These are phyloP conservation scores for Polygonum aviculare DNA, from an alignment of 148 eudicot species.

Conservation along the genomic window DNA sequence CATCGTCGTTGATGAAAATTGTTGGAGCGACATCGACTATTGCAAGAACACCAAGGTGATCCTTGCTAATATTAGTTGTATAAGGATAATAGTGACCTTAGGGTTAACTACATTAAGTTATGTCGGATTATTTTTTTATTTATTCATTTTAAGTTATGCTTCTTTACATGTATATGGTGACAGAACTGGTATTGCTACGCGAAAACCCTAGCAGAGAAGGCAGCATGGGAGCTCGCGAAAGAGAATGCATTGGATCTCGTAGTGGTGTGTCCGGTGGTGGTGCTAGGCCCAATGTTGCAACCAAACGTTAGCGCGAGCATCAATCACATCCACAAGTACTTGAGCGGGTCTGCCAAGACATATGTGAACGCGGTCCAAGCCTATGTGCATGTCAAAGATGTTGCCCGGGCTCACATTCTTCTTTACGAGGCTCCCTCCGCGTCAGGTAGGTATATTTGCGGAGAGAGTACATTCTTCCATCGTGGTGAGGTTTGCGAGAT, in stretches of 20 bases:
- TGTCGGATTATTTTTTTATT: too few relatives aligned
- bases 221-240: slow-evolving; percentile 69
- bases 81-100: not conserved
- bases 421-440: slow-evolving; percentile 60
- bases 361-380: slow-evolving; percentile 74
- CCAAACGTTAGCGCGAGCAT: slow-evolving; percentile 67
- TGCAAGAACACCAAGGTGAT: slow-evolving; percentile 83
- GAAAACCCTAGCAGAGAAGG: slow-evolving; percentile 77
- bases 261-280: slow-evolving; percentile 67
- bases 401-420: slow-evolving; percentile 71
- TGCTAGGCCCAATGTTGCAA: slow-evolving; percentile 70
- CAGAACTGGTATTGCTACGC: slow-evolving; percentile 97
- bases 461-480: slow-evolving; percentile 77
- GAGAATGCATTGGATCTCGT: slow-evolving; percentile 70
- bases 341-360: slow-evolving; percentile 71
- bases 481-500: slow-evolving; percentile 84
- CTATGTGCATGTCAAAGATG: slow-evolving; percentile 74
- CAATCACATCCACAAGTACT: slow-evolving; percentile 63
- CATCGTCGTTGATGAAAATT: slow-evolving; percentile 65
- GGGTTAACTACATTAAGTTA: too few relatives aligned
- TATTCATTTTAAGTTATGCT: too few relatives aligned
- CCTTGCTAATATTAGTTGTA: not conserved
- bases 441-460: slow-evolving; percentile 67
- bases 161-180: not conserved
- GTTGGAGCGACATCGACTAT: slow-evolving; percentile 95